Percentiles rank a stretch among this genome's conserved stretches.
Conservation (phyloP, 371 early-diverging fungal species). For the Thermomucor indicae-seudaticae region DNA sequence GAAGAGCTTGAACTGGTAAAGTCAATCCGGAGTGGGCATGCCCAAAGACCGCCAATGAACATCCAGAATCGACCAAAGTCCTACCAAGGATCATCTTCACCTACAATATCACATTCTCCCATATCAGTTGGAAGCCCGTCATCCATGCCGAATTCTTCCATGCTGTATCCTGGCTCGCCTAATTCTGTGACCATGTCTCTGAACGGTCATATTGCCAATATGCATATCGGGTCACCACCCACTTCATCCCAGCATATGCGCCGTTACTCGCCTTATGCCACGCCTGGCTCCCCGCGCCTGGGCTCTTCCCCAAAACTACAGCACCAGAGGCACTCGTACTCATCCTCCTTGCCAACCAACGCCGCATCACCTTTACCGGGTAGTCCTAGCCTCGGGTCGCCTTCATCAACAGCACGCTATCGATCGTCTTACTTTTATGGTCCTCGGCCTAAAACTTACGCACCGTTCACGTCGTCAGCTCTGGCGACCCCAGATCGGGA, state of each 20-base stretch:
- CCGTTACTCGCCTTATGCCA: slow-evolving; percentile 21
- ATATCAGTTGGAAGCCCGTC: slow-evolving; percentile 9
- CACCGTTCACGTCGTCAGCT: slow-evolving; percentile 28
- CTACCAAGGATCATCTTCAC: slow-evolving; percentile 14
- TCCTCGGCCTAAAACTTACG: slow-evolving; percentile 15
- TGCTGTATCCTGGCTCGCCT: slow-evolving; percentile 10
- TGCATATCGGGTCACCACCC: slow-evolving; percentile 29
- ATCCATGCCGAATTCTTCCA: slow-evolving; percentile 9
- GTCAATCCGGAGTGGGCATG: slow-evolving; percentile 12
- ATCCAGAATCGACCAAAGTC: slow-evolving; percentile 11
- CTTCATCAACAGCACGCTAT: slow-evolving; percentile 10
- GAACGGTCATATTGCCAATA: slow-evolving; percentile 23
- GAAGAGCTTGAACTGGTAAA: slow-evolving; percentile 34
- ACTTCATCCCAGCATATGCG: slow-evolving; percentile 17
- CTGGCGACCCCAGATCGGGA: slow-evolving; percentile 33
- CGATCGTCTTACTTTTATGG: background rate
- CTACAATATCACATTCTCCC: slow-evolving; percentile 10
- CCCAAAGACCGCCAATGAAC: slow-evolving; percentile 10
- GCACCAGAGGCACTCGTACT: slow-evolving; percentile 9
- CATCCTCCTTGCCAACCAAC: slow-evolving; percentile 17
- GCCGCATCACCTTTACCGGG: slow-evolving; percentile 10
- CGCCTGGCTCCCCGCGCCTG: slow-evolving; percentile 23
- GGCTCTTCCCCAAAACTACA: slow-evolving; percentile 17
- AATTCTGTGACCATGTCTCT: slow-evolving; percentile 12
- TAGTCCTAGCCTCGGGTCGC: slow-evolving; percentile 5